Evolutionary conservation across 1,284 basidiomycete species (phyloP).

Genomic region (Heterobasidion occidentale): DNA sequence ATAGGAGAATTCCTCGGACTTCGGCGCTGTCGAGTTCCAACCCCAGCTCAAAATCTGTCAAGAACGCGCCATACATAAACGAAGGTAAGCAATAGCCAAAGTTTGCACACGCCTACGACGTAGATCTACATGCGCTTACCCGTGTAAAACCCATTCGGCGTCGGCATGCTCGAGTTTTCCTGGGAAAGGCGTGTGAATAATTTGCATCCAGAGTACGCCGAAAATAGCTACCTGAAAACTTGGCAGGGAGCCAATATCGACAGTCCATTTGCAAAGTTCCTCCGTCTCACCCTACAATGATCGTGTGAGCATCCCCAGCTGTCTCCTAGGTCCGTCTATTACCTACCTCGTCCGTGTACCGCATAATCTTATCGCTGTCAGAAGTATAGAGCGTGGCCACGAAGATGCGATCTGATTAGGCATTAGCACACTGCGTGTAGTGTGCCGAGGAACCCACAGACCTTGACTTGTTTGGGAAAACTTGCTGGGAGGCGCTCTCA

Average conservation of each 20-base stretch:
- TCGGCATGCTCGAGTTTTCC: constrained; percentile 47
- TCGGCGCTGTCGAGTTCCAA: constrained; percentile 76
- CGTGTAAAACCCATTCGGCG: constrained; percentile 66
- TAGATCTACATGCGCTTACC: constrained; percentile 33
- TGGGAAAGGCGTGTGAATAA: constrained; percentile 20
- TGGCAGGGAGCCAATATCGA: constrained; percentile 68
- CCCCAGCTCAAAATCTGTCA: constrained; percentile 70
- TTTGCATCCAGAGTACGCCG: neutral
- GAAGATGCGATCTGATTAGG: constrained; percentile 58
- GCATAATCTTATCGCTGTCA: constrained; percentile 63
- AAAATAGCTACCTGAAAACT: constrained; percentile 37
- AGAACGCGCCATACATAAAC: neutral
- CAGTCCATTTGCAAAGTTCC: constrained; percentile 81
- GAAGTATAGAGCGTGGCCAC: constrained; percentile 73
- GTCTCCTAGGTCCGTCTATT: neutral
- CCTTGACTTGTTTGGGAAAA: constrained; percentile 62
- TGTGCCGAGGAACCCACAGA: constrained; percentile 18
- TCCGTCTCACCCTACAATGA: constrained; percentile 46
- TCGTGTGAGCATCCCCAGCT: constrained; percentile 3
- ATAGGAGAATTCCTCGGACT: constrained; percentile 69
- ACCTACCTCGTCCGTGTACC: constrained; percentile 69
- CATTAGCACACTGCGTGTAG: constrained; percentile 2
- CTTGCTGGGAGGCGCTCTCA: constrained; percentile 42
- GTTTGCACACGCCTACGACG: neutral
- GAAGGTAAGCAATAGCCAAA: neutral